Conservation (phyloP, 805 yeast species). For the Pichia scutulata region DNA sequence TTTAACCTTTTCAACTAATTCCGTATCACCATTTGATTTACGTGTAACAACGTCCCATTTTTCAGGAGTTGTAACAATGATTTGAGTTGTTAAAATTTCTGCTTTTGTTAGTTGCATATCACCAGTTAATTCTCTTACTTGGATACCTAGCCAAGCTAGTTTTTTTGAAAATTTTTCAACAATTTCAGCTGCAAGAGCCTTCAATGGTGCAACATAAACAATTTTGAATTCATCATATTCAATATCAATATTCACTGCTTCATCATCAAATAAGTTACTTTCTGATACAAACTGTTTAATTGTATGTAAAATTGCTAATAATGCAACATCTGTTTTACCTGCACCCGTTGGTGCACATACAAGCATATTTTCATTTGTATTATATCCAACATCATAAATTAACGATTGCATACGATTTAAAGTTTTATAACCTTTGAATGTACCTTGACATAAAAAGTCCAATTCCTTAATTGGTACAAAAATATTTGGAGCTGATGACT, state of each 20-base stretch:
- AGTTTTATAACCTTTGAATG: slow-evolving; percentile 70
- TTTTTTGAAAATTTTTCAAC: slow-evolving; percentile 81
- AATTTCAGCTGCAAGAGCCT: slow-evolving; percentile 94
- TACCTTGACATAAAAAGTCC: slow-evolving; percentile 74
- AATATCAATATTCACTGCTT: slow-evolving; percentile 49
- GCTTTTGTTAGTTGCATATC: slow-evolving; percentile 86
- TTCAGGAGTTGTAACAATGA: slow-evolving; percentile 91
- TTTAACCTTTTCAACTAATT: slow-evolving; percentile 75
- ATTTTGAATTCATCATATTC: slow-evolving; percentile 83
- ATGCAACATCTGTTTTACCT: slow-evolving; percentile 92
- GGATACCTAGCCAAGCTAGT: slow-evolving; percentile 76
- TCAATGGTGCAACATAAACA: slow-evolving; percentile 87
- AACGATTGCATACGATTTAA: slow-evolving; percentile 85
- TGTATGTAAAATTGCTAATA: slow-evolving; percentile 70
- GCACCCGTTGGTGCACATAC: slow-evolving; percentile 99
- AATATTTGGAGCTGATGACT: slow-evolving; percentile 36
- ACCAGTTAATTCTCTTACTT: slow-evolving; percentile 85
- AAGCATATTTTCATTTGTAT: slow-evolving; percentile 88
- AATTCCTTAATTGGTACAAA: slow-evolving; percentile 54
- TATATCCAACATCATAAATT: slow-evolving; percentile 86
- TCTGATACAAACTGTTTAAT: slow-evolving; percentile 63
- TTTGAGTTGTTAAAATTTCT: slow-evolving; percentile 75
- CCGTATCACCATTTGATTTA: slow-evolving; percentile 83
- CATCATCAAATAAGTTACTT: slow-evolving; percentile 32
- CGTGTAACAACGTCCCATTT: slow-evolving; percentile 98